phyloP scores from a whole-genome alignment of 305 asterid species.

The Fraxinus dipetala region DNA sequence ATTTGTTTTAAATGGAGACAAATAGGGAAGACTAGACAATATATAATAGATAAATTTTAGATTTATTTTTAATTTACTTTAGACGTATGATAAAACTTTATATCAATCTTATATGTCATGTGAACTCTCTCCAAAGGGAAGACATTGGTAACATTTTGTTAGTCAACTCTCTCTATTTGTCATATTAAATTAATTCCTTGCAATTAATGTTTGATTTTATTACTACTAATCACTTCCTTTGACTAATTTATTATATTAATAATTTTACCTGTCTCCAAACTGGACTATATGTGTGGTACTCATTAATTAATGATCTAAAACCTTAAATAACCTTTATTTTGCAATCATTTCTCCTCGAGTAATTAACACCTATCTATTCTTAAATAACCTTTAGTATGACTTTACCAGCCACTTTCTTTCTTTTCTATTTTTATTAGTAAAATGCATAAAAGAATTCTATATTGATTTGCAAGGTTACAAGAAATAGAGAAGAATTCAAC shows the following conservation, averaged over 20 bases:
- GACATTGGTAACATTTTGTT: background rate
- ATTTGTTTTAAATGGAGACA: too few species aligned
- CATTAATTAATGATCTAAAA: background rate
- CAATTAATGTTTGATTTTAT: background rate
- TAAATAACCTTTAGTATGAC: too few species aligned
- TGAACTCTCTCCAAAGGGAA: background rate
- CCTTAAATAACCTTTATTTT: background rate
- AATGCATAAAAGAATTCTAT: background rate
- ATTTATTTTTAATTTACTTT: too few species aligned
- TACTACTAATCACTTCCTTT: background rate
- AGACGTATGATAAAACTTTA: too few species aligned
- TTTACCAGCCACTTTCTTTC: background rate
- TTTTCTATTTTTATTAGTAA: background rate
- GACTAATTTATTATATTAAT: background rate
- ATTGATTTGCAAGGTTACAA: background rate
- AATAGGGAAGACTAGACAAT: background rate
- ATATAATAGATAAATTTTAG: too few species aligned
- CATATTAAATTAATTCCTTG: background rate
- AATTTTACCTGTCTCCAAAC: background rate
- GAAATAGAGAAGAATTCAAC: background rate
- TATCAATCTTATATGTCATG: background rate
- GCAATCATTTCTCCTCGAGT: background rate
- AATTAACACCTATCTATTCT: background rate
- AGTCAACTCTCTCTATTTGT: background rate
- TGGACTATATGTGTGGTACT: background rate